These are phyloP conservation scores for Calonectria pauciramosa DNA, from an alignment of 2,329 filamentous ascomycete genomes.

Conservation along the genomic window DNA sequence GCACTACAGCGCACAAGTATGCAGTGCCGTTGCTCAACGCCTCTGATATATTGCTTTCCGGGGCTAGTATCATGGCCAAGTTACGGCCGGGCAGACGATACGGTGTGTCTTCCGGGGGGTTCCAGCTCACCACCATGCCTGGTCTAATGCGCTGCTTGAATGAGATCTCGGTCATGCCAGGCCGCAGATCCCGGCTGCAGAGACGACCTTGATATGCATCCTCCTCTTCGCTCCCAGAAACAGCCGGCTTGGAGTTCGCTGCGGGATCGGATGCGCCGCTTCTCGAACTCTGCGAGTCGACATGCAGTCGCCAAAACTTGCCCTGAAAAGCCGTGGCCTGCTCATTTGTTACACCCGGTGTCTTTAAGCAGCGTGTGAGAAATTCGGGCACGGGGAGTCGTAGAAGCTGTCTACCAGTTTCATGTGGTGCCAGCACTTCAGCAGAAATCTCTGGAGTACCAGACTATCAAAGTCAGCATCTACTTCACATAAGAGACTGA, in stretches of 20 bases:
- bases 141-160: conserved; percentile 58
- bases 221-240: background rate
- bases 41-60: conserved; percentile 24
- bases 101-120: conserved; percentile 30
- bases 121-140: conserved; percentile 56
- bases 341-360: conserved; percentile 49
- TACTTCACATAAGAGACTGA: background rate
- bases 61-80: conserved; percentile 51
- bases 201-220: background rate
- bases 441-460: conserved; percentile 53
- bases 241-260: background rate
- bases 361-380: conserved; percentile 55
- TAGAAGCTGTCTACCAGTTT: conserved; percentile 58
- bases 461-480: conserved; percentile 47
- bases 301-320: conserved; percentile 60
- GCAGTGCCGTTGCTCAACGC: conserved; percentile 16
- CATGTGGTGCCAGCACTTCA: conserved; percentile 53
- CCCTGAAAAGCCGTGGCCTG: conserved; percentile 57
- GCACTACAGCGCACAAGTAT: conserved; percentile 55
- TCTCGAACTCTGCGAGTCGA: conserved; percentile 50
- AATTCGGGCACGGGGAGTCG: conserved; percentile 57
- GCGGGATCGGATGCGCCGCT: background rate
- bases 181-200: conserved; percentile 50
- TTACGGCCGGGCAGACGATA: conserved; percentile 37
- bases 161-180: conserved; percentile 32